A percentile compares a stretch with the other conserved stretches of the same genome.
Conservation (phyloP, 2,329 filamentous ascomycete species). For the Triangularia setosa region DNA sequence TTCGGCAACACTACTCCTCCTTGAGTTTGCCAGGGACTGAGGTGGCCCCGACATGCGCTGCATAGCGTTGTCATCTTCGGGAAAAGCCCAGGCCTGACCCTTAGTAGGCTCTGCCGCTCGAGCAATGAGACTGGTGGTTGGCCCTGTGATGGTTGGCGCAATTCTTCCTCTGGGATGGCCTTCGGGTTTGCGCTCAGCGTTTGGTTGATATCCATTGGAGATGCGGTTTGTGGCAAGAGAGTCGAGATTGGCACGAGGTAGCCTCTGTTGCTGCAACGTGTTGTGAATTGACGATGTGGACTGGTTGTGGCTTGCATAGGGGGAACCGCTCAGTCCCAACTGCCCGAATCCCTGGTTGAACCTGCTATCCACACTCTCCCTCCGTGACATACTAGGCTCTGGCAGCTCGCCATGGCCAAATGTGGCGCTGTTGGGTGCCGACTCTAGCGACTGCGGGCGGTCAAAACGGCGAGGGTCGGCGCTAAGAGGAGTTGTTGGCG, state of each 20-base stretch:
- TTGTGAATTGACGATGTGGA: constrained; percentile 73
- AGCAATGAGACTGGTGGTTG: constrained; percentile 60
- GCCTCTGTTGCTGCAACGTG: constrained; percentile 63
- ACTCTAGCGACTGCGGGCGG: constrained; percentile 40
- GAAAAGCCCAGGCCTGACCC: constrained; percentile 80
- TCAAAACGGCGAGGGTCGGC: constrained; percentile 43
- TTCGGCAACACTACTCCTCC: constrained; percentile 71
- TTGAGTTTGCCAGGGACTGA: constrained; percentile 56
- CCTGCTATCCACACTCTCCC: constrained; percentile 76
- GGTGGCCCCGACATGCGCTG: constrained; percentile 43
- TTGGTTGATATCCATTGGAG: constrained; percentile 62
- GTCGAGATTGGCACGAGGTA: constrained; percentile 52
- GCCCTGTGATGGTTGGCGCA: constrained; percentile 73
- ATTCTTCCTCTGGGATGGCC: constrained; percentile 54
- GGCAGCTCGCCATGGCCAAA: constrained; percentile 34
- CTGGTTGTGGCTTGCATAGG: constrained; percentile 72
- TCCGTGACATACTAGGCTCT: constrained; percentile 51
- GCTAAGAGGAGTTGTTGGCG: constrained; percentile 49
- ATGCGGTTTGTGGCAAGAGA: constrained; percentile 54
- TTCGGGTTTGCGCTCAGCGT: constrained; percentile 54
- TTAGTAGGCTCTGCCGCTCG: constrained; percentile 75
- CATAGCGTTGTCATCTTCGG: constrained; percentile 60
- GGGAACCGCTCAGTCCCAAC: constrained; percentile 64
- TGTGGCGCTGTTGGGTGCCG: constrained; percentile 32
- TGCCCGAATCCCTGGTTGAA: constrained; percentile 70